A percentile compares a stretch with the other conserved stretches of the same genome.
phyloP scores from a whole-genome alignment of 805 yeast genomes.

The Metschnikowia continentalis region DNA sequence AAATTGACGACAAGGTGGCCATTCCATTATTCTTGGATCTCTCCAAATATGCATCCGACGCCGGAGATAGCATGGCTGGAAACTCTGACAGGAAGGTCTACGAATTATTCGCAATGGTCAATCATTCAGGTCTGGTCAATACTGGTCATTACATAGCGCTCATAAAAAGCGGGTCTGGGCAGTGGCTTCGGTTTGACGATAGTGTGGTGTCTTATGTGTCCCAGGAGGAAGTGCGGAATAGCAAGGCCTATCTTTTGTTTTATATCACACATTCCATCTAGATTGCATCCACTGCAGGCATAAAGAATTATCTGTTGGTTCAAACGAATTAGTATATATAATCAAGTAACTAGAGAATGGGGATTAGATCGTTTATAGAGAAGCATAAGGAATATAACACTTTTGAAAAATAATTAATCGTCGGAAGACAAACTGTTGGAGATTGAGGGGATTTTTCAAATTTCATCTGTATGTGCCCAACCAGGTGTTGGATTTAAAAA shows the following conservation, averaged over 20 bases:
- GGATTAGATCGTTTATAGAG: no score
- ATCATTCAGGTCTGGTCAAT: conserved; percentile 89
- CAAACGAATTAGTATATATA: no score
- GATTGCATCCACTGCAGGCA: not conserved
- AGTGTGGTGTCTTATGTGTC: conserved; percentile 67
- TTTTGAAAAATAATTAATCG: no score
- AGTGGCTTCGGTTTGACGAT: conserved; percentile 93
- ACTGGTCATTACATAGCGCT: conserved; percentile 92
- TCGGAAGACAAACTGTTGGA: no score
- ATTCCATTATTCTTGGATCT: conserved; percentile 74
- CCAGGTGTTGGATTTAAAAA: no score
- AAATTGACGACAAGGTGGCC: conserved; percentile 69
- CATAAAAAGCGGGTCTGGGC: conserved; percentile 65
- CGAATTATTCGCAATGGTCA: conserved; percentile 81
- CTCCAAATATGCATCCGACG: conserved; percentile 47
- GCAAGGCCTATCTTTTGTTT: conserved; percentile 78
- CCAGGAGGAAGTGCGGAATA: conserved; percentile 58
- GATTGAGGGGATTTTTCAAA: no score
- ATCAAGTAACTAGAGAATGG: no score
- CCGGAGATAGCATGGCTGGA: not conserved
- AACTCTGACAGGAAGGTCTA: conserved; percentile 42
- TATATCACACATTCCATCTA: conserved; percentile 51
- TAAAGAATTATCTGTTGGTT: not conserved
- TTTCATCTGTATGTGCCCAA: no score
- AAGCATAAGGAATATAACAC: no score